Evolutionary conservation across 192 early-diverging fungal genomes (phyloP), one percentile per base, ranked within the genome.

Genomic region (Coemansia sp.): DNA sequence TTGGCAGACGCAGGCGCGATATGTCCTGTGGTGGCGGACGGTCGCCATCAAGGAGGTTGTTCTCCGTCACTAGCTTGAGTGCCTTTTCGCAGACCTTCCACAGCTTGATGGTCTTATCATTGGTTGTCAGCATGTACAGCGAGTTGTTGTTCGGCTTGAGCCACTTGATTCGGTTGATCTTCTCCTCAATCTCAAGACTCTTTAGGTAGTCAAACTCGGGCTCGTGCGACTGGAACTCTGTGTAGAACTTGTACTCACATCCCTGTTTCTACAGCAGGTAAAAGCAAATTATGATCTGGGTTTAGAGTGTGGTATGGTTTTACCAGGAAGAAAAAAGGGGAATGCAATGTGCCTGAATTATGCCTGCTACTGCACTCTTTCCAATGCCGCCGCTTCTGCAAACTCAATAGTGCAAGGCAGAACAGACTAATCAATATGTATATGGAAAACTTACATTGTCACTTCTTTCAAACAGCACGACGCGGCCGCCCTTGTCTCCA

Each of bases 141-240:
- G 94, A 91, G 42, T 93, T 86, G 79, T 97, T 97, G 79, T 95
- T 93, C 38, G 91, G 85, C 70, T 88, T 90, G 83, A 93, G 94
- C 96, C 96, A 98, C 75, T 95, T 87, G 76, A 98, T 98, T 71
- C 97, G 94, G 83, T 98, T 98, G 80, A 98, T 97, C 70, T 98
- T 98, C 69, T 98, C 96, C 71, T 98, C 96, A 57, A 98, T 98
- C 78, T 98, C 96, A 64, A 98, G 84, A 82, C 91, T 93, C 85
- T 98, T 98, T 55, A 98, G 83, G 67, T 98, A 98, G 75, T 98
- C 96, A 64, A 98, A 98, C 82, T 98, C 95, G 30, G 96, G 94
- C 81, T 98, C 96, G 76, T 98, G 96, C 63, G 96, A 98, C 78
- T 98, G 96, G 69, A 98, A 98, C 77, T 98, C 96, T 49, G 96